phyloP scores from a whole-genome alignment of 768 basidiomycete species.

The Rhodocollybia butyracea region DNA sequence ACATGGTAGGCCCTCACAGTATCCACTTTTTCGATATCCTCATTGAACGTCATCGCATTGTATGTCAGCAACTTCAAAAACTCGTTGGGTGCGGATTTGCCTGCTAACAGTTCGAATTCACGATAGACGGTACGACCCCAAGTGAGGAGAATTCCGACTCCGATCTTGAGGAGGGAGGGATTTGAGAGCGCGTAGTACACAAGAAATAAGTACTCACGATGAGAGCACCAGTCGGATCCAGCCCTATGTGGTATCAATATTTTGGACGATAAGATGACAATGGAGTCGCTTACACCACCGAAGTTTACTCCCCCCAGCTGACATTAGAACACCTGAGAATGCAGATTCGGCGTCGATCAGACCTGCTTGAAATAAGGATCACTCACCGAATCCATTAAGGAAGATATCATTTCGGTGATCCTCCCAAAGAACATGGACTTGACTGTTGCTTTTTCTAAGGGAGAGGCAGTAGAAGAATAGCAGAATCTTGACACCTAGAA shows the following conservation, averaged over 20 bases:
- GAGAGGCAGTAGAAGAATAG: conserved; percentile 88
- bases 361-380: too few relatives aligned
- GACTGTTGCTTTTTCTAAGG: conserved; percentile 77
- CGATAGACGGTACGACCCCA: conserved; percentile 76
- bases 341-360: too few relatives aligned
- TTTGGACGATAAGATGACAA: neutral
- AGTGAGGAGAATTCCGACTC: conserved; percentile 70
- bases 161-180: conserved; percentile 48
- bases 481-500: conserved; percentile 71
- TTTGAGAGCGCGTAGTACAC: conserved; percentile 5
- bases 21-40: conserved; percentile 83
- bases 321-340: conserved; percentile 85
- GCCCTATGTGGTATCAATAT: conserved; percentile 35
- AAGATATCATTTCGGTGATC: conserved; percentile 94
- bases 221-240: conserved; percentile 78
- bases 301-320: conserved; percentile 75
- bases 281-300: conserved; percentile 62
- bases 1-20: conserved; percentile 93
- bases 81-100: conserved; percentile 88
- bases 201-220: conserved; percentile 44
- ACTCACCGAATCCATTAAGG: conserved; percentile 79
- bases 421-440: conserved; percentile 95
- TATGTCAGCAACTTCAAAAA: conserved; percentile 91
- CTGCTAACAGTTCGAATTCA: conserved; percentile 86
- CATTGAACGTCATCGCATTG: conserved; percentile 87